Conservation (phyloP, 129 eudicot genomes). For the Logfia minima region DNA sequence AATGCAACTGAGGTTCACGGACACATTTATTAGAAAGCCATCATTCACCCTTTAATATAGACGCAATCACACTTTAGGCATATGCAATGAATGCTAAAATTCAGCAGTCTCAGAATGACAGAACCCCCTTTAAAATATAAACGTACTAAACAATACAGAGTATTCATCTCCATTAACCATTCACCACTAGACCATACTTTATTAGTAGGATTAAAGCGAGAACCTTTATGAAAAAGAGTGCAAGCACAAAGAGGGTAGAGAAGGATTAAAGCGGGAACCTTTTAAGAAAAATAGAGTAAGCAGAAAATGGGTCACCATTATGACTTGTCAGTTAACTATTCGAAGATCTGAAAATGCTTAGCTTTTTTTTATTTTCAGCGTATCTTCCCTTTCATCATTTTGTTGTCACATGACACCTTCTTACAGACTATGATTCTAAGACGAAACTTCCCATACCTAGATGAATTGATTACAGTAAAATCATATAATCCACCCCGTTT, state of each 20-base stretch:
- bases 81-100: background rate
- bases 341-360: background rate
- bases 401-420: too few species aligned
- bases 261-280: background rate
- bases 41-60: background rate
- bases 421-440: too few species aligned
- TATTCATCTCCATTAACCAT: background rate
- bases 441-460: background rate
- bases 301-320: background rate
- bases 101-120: background rate
- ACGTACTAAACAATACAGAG: slow-evolving; percentile 8
- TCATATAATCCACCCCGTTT: background rate
- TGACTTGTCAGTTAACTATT: background rate
- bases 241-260: background rate
- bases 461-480: background rate
- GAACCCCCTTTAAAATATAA: background rate
- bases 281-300: background rate
- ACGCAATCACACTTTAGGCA: background rate
- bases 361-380: background rate
- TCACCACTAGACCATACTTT: background rate
- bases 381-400: too few species aligned
- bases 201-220: background rate
- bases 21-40: background rate
- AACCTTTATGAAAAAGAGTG: background rate
- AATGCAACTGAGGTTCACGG: slow-evolving; percentile 1